Evolutionary conservation across 345 rosid genomes (phyloP).

Genomic region (Eutrema heterophyllum): DNA sequence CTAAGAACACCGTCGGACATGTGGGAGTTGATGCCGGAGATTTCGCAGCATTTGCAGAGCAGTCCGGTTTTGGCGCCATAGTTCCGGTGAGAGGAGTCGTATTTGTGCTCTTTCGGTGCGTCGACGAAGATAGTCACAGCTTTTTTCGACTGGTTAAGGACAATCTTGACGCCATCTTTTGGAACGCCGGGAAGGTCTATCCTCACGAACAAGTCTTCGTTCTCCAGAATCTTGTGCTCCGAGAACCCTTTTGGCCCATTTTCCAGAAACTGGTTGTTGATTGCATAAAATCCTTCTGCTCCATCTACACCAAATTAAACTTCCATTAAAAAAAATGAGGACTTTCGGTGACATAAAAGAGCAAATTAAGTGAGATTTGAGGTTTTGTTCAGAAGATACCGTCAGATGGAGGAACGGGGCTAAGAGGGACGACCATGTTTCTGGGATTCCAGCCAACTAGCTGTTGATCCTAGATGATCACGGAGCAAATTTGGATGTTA

Average conservation of each 20-base stretch:
- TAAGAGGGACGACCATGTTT: too few species aligned
- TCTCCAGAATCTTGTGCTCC: constrained; percentile 3
- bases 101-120: constrained; percentile 3
- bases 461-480: too few species aligned
- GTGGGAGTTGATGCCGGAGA: neutral
- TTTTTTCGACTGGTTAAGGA: neutral
- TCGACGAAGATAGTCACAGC: neutral
- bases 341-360: too few species aligned
- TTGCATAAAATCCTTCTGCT: constrained; percentile 17
- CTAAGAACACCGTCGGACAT: constrained; percentile 22
- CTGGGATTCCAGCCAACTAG: too few species aligned
- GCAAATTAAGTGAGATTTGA: too few species aligned
- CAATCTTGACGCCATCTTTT: neutral
- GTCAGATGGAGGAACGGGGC: too few species aligned
- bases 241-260: constrained; percentile 16
- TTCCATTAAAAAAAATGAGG: too few species aligned
- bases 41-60: neutral
- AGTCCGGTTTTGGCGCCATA: neutral
- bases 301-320: too few species aligned
- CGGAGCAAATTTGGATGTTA: too few species aligned
- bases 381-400: too few species aligned
- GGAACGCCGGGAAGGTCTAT: constrained; percentile 11
- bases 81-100: constrained; percentile 1
- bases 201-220: neutral
- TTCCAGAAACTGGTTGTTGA: constrained; percentile 13